Percentiles rank a stretch among this genome's conserved stretches.
These are phyloP conservation scores for Axilococcus clingmanii DNA, from an alignment of 139 green algal species.

Conservation along the genomic window DNA sequence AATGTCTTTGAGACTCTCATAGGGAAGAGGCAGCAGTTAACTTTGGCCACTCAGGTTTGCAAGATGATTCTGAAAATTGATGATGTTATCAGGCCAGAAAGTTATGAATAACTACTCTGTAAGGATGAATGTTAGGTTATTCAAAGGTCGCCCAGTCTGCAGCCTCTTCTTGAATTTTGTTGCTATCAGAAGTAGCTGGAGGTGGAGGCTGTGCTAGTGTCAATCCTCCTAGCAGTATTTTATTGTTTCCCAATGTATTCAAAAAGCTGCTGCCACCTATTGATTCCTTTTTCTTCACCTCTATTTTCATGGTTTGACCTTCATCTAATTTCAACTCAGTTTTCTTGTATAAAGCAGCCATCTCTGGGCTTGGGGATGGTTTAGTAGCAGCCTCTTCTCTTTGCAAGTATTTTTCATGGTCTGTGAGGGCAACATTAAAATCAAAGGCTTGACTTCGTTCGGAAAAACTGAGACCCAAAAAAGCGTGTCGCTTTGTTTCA, in stretches of 20 bases:
- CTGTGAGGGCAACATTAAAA: constrained; percentile 71
- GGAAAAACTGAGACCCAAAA: constrained; percentile 66
- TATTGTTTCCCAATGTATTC: no score
- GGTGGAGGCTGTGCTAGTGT: no score
- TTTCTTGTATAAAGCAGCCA: constrained; percentile 35
- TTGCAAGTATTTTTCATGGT: constrained; percentile 3
- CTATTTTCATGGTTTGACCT: constrained; percentile 54
- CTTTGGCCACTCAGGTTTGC: constrained; percentile 96
- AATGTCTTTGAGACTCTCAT: constrained; percentile 97
- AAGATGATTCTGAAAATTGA: constrained; percentile 99
- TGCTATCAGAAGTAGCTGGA: background rate
- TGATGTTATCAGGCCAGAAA: constrained; percentile 83
- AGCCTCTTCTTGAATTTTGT: background rate
- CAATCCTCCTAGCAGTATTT: no score
- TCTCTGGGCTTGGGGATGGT: constrained; percentile 11
- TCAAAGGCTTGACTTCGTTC: constrained; percentile 67
- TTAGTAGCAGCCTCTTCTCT: background rate
- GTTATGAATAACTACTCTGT: constrained; percentile 21
- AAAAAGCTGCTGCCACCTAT: no score
- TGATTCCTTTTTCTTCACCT: constrained; percentile 3
- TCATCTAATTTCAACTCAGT: constrained; percentile 60
- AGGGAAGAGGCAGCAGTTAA: constrained; percentile 98
- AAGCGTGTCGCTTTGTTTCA: constrained; percentile 51
- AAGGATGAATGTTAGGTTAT: constrained; percentile 1
- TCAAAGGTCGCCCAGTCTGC: constrained; percentile 32